These are phyloP conservation scores for Thyridium curvatum DNA, from an alignment of 2,329 filamentous ascomycete species.

Conservation along the genomic window DNA sequence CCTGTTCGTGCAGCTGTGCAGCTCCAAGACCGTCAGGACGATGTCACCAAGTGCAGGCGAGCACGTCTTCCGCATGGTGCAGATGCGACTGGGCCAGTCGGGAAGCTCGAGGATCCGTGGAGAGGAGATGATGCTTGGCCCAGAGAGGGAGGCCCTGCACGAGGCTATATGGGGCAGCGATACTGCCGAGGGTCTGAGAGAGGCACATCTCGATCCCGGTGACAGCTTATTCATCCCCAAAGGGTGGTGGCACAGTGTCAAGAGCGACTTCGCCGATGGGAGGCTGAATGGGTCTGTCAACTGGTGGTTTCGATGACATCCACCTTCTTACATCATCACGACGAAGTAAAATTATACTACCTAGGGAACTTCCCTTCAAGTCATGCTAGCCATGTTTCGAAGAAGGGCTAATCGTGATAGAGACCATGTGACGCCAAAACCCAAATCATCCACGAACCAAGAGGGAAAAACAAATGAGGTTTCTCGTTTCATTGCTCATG, in stretches of 20 bases:
- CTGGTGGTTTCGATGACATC: conserved; percentile 69
- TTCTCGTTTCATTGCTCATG: no score
- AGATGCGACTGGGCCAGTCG: conserved; percentile 27
- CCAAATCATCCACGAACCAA: no score
- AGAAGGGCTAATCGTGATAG: no score
- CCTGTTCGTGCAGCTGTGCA: conserved; percentile 76
- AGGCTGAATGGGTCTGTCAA: conserved; percentile 47
- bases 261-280: conserved; percentile 44
- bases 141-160: conserved; percentile 61
- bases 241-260: conserved; percentile 84
- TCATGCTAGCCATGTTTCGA: no score
- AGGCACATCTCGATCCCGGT: conserved; percentile 54
- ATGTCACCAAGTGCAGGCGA: conserved; percentile 59
- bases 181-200: conserved; percentile 26
- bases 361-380: no score
- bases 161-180: conserved; percentile 59
- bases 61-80: conserved; percentile 52
- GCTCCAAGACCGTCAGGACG: conserved; percentile 67
- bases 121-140: conserved; percentile 85
- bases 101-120: conserved; percentile 56
- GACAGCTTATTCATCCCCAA: conserved; percentile 74
- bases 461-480: no score
- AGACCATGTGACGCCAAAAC: no score
- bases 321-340: background rate
- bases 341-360: no score